phyloP scores from a whole-genome alignment of 2,329 filamentous ascomycete genomes.

The Penicillium sp. region DNA sequence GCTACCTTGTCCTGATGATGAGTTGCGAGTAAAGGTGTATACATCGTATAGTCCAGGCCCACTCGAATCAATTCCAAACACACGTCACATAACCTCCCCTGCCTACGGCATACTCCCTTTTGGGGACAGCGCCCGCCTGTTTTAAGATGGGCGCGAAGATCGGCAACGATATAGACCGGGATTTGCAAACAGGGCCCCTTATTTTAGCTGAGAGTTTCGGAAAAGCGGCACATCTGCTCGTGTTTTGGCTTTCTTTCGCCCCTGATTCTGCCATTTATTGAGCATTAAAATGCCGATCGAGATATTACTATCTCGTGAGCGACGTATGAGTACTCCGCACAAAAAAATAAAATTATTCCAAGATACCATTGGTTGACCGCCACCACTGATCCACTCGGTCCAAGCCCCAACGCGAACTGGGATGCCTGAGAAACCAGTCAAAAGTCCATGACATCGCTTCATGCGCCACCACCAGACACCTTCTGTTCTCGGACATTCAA shows the following conservation, averaged over 20 bases:
- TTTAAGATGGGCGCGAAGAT: neutral
- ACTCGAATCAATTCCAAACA: neutral
- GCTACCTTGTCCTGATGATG: too few relatives aligned
- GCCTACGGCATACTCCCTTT: neutral
- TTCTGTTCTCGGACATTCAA: too few relatives aligned
- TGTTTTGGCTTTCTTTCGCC: neutral
- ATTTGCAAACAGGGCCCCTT: neutral
- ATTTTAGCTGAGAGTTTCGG: neutral
- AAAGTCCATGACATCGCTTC: too few relatives aligned
- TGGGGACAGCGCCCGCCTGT: neutral
- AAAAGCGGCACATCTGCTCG: neutral
- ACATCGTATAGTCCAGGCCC: neutral
- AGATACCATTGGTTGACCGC: too few relatives aligned
- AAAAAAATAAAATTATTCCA: neutral
- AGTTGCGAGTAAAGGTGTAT: too few relatives aligned
- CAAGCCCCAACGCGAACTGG: too few relatives aligned
- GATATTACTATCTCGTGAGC: too few relatives aligned
- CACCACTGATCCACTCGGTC: too few relatives aligned
- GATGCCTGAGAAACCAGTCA: too few relatives aligned
- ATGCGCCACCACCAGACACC: too few relatives aligned
- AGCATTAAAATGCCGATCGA: too few relatives aligned
- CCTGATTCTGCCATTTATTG: neutral
- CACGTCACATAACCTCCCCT: neutral
- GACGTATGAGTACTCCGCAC: neutral
- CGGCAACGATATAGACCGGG: neutral